Evolutionary conservation across 768 basidiomycete species (phyloP), one percentile per base, ranked within the genome.

Genomic region (Vishniacozyma victoriae): DNA sequence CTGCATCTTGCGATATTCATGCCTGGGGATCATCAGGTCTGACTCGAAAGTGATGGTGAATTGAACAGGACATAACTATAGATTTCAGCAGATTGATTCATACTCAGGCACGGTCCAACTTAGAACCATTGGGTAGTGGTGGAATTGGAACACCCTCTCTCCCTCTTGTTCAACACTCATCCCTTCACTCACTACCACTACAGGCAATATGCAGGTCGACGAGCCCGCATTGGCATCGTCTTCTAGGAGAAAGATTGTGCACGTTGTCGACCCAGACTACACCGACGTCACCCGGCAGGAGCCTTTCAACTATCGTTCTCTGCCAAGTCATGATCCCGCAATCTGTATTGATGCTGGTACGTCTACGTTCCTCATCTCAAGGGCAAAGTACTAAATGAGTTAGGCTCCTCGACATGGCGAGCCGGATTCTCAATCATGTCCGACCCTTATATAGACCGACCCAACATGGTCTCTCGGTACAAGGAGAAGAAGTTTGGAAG

Each of bases 401-500:
- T 47, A 74, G 73, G 91, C 52, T 81, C 90, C 5, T 86, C 84
- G 24, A 79, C 75, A 41, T 75, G 92, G 33, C 80, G 88, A 42
- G 93, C 85, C 73, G 90, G 89, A 13, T 93, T 89, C 72, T 80
- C 83, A 20, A 80, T 78, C 3, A 79, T 79, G 2, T 33, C 72
- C 2, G 66, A 67, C 0, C 87, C 88, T 0, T 80, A 78, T 29
- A 74, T 77, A 14, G 80, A 80, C 26, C 75, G 80, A n/a, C 54
- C 54, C 1, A 92, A 90, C 60, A 79, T 84, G 35, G 76, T 91
- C 15, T 79, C 90, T 43, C 85, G 85, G 65, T 96, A 87, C 74
- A 87, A 87, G 70, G 95, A 97, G 60, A 80, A 92, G 59, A 85
- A 82, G 69, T 81, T 78, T 13, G 89, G 88, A 69, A 83, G 79